Conservation (phyloP, 2,329 filamentous ascomycete species). For the Fusarium coffeatum region DNA sequence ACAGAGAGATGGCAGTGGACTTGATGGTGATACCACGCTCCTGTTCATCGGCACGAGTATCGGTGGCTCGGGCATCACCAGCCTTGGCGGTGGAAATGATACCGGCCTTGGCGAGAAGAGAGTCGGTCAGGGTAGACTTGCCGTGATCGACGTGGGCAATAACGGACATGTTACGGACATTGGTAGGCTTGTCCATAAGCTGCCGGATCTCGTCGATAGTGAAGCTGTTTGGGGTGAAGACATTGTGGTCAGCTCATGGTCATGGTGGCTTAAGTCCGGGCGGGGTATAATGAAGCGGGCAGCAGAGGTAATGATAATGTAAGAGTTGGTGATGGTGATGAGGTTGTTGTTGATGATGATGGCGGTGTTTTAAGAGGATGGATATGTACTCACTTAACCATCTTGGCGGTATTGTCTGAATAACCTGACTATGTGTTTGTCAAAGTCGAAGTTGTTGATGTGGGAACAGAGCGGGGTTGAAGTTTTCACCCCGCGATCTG, state of each 20-base stretch:
- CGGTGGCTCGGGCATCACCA: slow-evolving; percentile 94
- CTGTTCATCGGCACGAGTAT: slow-evolving; percentile 97
- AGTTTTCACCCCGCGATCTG: slow-evolving; percentile 56
- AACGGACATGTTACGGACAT: slow-evolving; percentile 97
- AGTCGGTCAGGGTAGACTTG: slow-evolving; percentile 99
- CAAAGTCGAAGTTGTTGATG: slow-evolving; percentile 52
- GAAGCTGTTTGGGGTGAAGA: slow-evolving; percentile 74
- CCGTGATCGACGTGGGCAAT: slow-evolving; percentile 99
- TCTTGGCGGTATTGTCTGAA: slow-evolving; percentile 84
- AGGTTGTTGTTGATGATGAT: slow-evolving; percentile 9
- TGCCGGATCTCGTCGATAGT: slow-evolving; percentile 92
- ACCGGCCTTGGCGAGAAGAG: slow-evolving; percentile 98
- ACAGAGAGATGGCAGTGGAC: slow-evolving; percentile 99
- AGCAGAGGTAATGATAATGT: background rate
- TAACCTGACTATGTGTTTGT: slow-evolving; percentile 54
- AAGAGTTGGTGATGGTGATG: slow-evolving; percentile 1
- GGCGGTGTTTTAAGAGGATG: slow-evolving; percentile 3
- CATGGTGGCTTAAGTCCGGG: slow-evolving; percentile 55
- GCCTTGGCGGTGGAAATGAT: slow-evolving; percentile 99
- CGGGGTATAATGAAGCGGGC: slow-evolving; percentile 46
- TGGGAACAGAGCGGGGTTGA: slow-evolving; percentile 60
- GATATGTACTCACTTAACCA: slow-evolving; percentile 92
- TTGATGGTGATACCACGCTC: slow-evolving; percentile 99
- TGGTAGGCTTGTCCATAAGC: slow-evolving; percentile 82
- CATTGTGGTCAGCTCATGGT: slow-evolving; percentile 61